A percentile compares a stretch with the other conserved stretches of the same genome.
phyloP scores from a whole-genome alignment of 345 rosid species.

The Carallia brachiata region DNA sequence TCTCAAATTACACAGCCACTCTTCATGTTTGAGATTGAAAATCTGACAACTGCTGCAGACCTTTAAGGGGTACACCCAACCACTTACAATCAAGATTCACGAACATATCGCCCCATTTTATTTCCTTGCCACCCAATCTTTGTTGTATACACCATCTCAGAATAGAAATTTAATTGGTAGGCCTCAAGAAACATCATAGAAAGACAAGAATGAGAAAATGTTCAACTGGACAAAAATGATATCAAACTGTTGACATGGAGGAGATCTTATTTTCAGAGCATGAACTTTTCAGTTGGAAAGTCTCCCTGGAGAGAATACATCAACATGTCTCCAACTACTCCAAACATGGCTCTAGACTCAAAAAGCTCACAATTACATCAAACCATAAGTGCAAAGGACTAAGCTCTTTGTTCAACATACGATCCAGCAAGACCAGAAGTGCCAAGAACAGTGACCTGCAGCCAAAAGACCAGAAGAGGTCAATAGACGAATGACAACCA shows the following conservation, averaged over 20 bases:
- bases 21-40: background rate
- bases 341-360: background rate
- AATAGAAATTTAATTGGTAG: no score
- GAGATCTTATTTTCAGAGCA: conserved; percentile 14
- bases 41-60: background rate
- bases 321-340: conserved; percentile 14
- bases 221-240: background rate
- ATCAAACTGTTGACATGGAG: background rate
- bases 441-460: conserved; percentile 84
- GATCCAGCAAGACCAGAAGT: conserved; percentile 94
- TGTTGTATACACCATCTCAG: no score
- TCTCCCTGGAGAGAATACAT: conserved; percentile 9
- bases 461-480: background rate
- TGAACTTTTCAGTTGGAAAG: background rate
- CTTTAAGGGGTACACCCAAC: background rate
- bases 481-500: background rate
- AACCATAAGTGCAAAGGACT: background rate
- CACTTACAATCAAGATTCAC: background rate
- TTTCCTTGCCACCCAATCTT: no score
- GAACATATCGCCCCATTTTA: no score
- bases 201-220: background rate
- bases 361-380: conserved; percentile 3
- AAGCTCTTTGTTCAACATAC: conserved; percentile 78
- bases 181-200: background rate
- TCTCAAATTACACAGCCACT: background rate